Base-by-base conservation (phyloP, 352 stramenopile genomes). In the Peronosclerospora sorghi region DNA sequence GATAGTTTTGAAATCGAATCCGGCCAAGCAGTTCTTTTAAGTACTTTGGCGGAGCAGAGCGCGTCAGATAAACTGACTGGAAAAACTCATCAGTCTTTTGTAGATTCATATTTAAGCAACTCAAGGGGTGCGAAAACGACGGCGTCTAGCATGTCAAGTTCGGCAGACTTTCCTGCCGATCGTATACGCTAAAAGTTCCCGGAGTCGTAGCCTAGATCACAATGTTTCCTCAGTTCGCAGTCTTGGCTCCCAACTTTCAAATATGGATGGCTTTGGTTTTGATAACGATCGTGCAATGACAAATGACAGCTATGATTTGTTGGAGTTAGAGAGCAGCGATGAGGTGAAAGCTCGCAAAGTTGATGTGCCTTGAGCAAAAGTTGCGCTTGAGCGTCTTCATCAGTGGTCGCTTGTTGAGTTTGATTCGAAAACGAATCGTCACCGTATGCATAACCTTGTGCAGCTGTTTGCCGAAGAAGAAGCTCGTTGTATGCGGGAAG, bases 401-500 rank as follows among this genome's bases (percentile, higher is more conserved):
- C 70, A 87, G 35, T 90, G 78, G 78, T 90, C 78, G 1, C 62
- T 90, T 3, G 69, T 90, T 21, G 78, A 90, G 45, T 84, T 79
- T 21, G 75, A 87, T 32, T 67, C 67, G 12, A 66, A 73, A 29
- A 64, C 68, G 4, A 80, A 72, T 49, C 66, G 71, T 9, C 87
- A 87, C 55, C 78, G 78, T 1, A 81, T 90, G 64, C 78, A 90
- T 48, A 90, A 85, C 28, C 68, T 90, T 14, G 71, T 90, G 19
- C 78, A 88, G 47, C 62, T 87, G 24, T 90, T 90, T 54, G 78
- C 78, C 1, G 75, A 90, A 48, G 73, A 86, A 42, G 78, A 90
- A 64, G 74, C 73, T 32, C 65, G 51, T 24, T 55, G 59, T 14
- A 60, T 87, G 44, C 66, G 67, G 12, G 74, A 83, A 4, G 58